These are phyloP conservation scores for Boletus patriciae DNA, from an alignment of 768 basidiomycete species.

Conservation along the genomic window DNA sequence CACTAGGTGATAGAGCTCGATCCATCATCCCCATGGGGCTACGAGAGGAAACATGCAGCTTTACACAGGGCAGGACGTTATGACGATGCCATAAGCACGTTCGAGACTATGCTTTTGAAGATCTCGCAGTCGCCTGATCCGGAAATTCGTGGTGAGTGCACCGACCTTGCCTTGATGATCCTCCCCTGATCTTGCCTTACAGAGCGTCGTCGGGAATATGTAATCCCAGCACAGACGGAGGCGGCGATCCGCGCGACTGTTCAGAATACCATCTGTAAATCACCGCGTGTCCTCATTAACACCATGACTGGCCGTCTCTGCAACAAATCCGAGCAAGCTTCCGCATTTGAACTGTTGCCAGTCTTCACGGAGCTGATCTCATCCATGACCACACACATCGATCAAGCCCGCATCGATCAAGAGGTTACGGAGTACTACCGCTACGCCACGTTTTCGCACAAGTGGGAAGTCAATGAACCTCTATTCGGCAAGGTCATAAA, in stretches of 20 bases:
- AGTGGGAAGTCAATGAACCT: too few relatives aligned
- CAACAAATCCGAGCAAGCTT: neutral
- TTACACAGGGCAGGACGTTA: neutral
- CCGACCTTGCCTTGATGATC: too few relatives aligned
- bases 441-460: neutral
- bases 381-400: neutral
- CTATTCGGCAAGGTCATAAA: too few relatives aligned
- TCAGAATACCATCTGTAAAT: neutral
- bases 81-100: neutral
- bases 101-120: conserved; percentile 2
- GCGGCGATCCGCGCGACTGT: neutral
- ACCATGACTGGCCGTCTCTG: neutral
- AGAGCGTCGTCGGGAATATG: neutral
- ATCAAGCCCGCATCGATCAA: neutral
- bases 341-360: neutral
- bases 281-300: conserved; percentile 3
- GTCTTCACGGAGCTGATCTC: conserved; percentile 2
- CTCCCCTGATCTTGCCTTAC: neutral
- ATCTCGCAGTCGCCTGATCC: neutral
- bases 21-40: neutral
- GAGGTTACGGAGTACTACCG: neutral
- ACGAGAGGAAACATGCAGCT: neutral
- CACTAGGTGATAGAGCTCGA: neutral
- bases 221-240: neutral
- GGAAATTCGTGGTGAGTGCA: neutral